phyloP scores from a whole-genome alignment of 345 rosid genomes.

The Brassica carinata region DNA sequence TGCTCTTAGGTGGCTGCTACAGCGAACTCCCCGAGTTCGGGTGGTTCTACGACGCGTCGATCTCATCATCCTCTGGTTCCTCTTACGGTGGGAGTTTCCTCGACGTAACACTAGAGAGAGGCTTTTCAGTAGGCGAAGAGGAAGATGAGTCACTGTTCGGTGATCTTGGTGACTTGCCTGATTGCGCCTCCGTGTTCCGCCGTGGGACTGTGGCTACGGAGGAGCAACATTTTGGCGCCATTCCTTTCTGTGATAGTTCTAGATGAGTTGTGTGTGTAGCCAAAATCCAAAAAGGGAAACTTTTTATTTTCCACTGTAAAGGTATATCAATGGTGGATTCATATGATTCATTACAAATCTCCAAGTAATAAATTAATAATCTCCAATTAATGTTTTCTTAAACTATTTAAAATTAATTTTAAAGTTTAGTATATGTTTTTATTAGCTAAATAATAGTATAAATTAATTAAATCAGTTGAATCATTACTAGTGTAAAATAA shows the following conservation, averaged over 20 bases:
- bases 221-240: constrained; percentile 42
- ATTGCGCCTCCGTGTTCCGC: constrained; percentile 64
- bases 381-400: neutral
- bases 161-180: constrained; percentile 78
- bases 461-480: neutral
- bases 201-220: constrained; percentile 33
- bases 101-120: constrained; percentile 38
- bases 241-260: constrained; percentile 47
- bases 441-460: neutral
- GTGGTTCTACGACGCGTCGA: constrained; percentile 61
- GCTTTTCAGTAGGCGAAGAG: constrained; percentile 36
- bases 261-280: constrained; percentile 36
- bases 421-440: neutral
- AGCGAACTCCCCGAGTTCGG: constrained; percentile 48
- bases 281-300: neutral
- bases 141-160: constrained; percentile 68
- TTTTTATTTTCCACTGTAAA: constrained; percentile 31
- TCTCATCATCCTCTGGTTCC: constrained; percentile 41
- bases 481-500: neutral
- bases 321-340: constrained; percentile 32
- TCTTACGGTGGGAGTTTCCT: constrained; percentile 37
- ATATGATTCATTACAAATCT: constrained; percentile 27
- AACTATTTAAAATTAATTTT: neutral
- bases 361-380: constrained; percentile 17
- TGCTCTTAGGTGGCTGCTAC: constrained; percentile 44